Evolutionary conservation across 805 yeast genomes (phyloP), one percentile per base, ranked within the genome.

Genomic region (Helenozyma baotianmanensis): DNA sequence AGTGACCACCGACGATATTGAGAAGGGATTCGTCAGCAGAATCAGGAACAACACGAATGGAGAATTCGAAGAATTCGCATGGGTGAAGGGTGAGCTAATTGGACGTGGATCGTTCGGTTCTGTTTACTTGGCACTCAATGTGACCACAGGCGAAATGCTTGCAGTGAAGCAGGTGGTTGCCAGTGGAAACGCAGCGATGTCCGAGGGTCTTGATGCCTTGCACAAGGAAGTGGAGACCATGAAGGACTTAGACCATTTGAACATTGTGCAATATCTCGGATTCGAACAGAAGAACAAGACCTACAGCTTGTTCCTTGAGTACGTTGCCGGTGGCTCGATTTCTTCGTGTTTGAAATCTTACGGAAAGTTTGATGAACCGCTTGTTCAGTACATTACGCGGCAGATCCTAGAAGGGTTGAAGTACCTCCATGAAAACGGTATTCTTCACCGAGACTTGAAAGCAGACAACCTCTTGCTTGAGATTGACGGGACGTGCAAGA

Each of bases 31-130:
- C 33, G 78, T 82, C 16, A 80, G 81, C 47, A 78, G 78, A 43
- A 58, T 84, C 32, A 71, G 77, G 34, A 81, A 74, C 50, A 74
- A 74, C 21, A 73, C 71, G 33, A 55, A 58, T 29, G 92, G 89
- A 10, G 75, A 78, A 31, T 74, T 75, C 52, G 83, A 78, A 49
- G 95, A 89, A 58, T 90, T 88, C 63, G 94, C 94, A 0, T 92
- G 99, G 99, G 82, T 94, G 30, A 87, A 87, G 53, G 99, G 99
- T 70, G 97, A 89, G 51, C 68, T 92, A 42, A 87, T 92, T 37
- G 99, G 99, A 0, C 78, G 86, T 38, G 99, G 99, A 0, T 89
- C 97, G 1, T 92, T 89, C 66, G 99, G 98, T 8, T 80, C 85
- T 23, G 99, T 92, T 1, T 90, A 73, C 52, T 67, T 92, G 35